Evolutionary conservation across 2,329 filamentous ascomycete genomes (phyloP).

Genomic region (Monilinia aucupariae): DNA sequence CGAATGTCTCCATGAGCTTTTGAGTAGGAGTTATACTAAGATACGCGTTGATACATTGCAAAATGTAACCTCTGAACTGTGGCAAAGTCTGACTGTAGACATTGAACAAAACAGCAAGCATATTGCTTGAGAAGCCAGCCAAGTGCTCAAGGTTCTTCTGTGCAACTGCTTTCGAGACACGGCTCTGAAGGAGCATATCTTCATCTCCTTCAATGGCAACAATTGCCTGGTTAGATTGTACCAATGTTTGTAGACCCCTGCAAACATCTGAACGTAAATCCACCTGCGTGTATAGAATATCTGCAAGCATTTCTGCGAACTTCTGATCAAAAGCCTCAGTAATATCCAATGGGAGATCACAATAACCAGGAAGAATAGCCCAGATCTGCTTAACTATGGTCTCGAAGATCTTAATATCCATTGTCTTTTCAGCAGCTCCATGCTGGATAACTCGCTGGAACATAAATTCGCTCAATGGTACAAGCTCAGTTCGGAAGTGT

Average conservation of each 20-base stretch:
- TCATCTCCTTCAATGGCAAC: constrained; percentile 59
- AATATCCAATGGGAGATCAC: constrained; percentile 81
- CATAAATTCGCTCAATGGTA: constrained; percentile 83
- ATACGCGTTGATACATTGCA: constrained; percentile 92
- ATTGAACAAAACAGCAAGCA: constrained; percentile 96
- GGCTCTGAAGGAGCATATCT: constrained; percentile 68
- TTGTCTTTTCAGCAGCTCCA: constrained; percentile 76
- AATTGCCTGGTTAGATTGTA: constrained; percentile 87
- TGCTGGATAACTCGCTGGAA: constrained; percentile 85
- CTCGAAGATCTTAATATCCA: constrained; percentile 97
- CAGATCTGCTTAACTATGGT: constrained; percentile 94
- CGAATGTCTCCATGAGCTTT: constrained; percentile 84
- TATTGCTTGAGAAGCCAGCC: constrained; percentile 72
- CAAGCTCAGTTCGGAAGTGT: constrained; percentile 81
- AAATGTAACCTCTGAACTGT: constrained; percentile 81
- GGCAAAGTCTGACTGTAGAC: constrained; percentile 96
- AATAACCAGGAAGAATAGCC: constrained; percentile 91
- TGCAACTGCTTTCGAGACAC: constrained; percentile 70
- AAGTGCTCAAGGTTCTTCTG: constrained; percentile 78
- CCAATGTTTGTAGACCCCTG: constrained; percentile 74
- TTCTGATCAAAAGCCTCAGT: constrained; percentile 71
- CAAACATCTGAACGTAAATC: constrained; percentile 85
- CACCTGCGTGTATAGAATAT: constrained; percentile 86
- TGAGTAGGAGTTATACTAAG: constrained; percentile 75
- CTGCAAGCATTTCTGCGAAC: constrained; percentile 87